Base-by-base conservation (phyloP, 768 basidiomycete species). In the Podaxis pistillaris region DNA sequence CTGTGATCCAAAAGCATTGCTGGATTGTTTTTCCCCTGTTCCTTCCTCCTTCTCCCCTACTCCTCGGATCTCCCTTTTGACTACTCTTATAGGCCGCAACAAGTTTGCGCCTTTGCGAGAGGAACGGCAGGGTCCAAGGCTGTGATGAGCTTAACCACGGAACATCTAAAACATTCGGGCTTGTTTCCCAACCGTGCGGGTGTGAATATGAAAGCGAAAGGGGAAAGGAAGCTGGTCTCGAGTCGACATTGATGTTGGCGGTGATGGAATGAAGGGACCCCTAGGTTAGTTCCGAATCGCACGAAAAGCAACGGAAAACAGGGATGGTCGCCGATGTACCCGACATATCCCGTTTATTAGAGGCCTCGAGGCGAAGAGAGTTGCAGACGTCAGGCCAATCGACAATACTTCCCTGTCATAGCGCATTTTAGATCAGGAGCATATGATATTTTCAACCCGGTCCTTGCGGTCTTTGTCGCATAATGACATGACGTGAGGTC, bases 401-500 rank as follows among this genome's bases (percentile, higher is more conserved):
- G 9, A 50, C 9, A 50, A 50, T 28, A 28, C 49, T 24, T n/a
- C 12, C 38, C 40, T 44, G 24, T 36, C 57, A 13, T 13, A 28
- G 30, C 26, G 26, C 3, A 37, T 51, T 15, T 15, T 22, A 22
- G 22, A 17, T 17, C 49, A 17, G 51, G 33, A 22, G 19, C 19
- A 50, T 26, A 26, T 26, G 49, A 19, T 44, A 26, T 19, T 26
- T 44, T 37, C 47, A 13, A 15, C 53, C 30, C 33, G 60, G 53
- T 55, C 6, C 52, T 46, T 44, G 53, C 44, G 44, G 53, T 52
- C 22, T 47, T 55, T 33, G 41, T 37, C 52, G 41, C 60, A 40
- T 46, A 36, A 50, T 59, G 38, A 41, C 22, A n/a, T 47, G 53
- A 55, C 60, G 38, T 62, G 60, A 61, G 58, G 50, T 33, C 6